Conservation (phyloP, 225 moss, liverwort and hornwort genomes). For the Straminergon stramineum region DNA sequence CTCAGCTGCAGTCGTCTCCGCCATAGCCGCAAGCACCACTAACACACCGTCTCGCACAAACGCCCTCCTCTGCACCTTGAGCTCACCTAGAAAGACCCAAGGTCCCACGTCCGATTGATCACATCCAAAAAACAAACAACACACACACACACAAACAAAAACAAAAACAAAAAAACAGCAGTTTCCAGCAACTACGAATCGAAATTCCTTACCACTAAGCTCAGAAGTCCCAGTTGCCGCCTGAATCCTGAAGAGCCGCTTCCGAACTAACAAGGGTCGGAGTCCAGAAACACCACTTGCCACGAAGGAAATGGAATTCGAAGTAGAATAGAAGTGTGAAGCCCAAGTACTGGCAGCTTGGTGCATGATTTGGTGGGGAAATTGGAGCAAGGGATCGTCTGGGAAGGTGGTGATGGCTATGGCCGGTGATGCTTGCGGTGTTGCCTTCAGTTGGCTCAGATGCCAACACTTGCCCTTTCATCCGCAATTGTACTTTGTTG, state of each 20-base stretch:
- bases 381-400: neutral
- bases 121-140: neutral
- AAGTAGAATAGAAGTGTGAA: neutral
- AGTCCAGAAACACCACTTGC: neutral
- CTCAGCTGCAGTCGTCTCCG: constrained; percentile 8
- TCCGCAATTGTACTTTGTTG: neutral
- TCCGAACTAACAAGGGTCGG: neutral
- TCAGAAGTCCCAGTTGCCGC: neutral
- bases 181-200: neutral
- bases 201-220: neutral
- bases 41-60: constrained; percentile 20
- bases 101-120: neutral
- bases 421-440: neutral
- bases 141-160: too few relatives aligned
- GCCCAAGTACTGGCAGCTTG: neutral
- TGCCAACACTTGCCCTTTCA: neutral
- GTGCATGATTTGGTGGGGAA: neutral
- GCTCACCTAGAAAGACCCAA: neutral
- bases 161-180: too few relatives aligned
- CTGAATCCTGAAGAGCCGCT: neutral
- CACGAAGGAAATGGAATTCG: neutral
- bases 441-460: too few relatives aligned
- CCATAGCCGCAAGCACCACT: constrained; percentile 31
- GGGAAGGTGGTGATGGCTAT: neutral
- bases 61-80: constrained; percentile 24